phyloP scores from a whole-genome alignment of 2,329 filamentous ascomycete species.

The Ophiocordyceps robertsii region DNA sequence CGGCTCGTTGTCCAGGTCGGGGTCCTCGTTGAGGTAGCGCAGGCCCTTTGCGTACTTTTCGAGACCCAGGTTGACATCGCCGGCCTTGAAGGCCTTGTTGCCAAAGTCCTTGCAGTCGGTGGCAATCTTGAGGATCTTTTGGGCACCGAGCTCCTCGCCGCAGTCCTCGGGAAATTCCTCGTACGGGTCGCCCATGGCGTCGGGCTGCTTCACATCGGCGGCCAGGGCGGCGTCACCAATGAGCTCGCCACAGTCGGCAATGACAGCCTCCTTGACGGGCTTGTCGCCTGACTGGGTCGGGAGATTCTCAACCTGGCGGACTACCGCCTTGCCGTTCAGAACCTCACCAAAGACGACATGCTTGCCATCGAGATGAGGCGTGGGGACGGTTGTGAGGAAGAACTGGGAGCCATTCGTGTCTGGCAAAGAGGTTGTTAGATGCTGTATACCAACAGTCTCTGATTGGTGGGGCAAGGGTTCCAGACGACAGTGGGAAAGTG shows the following conservation, averaged over 20 bases:
- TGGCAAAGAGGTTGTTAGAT: constrained; percentile 14
- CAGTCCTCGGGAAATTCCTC: constrained; percentile 94
- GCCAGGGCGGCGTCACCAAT: constrained; percentile 54
- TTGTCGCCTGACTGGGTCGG: constrained; percentile 65
- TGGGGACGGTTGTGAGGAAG: constrained; percentile 93
- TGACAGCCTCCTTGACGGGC: constrained; percentile 57
- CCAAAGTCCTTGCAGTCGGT: constrained; percentile 80
- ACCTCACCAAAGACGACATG: constrained; percentile 97
- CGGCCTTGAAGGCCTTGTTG: constrained; percentile 80
- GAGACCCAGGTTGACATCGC: constrained; percentile 56
- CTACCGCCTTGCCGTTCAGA: constrained; percentile 78
- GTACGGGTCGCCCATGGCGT: constrained; percentile 78
- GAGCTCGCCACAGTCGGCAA: constrained; percentile 78
- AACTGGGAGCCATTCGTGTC: constrained; percentile 96
- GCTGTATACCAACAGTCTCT: not conserved
- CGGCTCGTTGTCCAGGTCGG: constrained; percentile 58
- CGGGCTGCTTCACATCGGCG: constrained; percentile 55
- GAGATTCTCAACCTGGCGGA: constrained; percentile 82
- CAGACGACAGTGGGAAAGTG: not conserved
- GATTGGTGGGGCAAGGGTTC: not conserved
- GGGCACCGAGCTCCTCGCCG: constrained; percentile 45
- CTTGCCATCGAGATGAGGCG: constrained; percentile 88
- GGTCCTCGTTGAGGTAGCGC: constrained; percentile 78
- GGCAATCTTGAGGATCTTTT: constrained; percentile 64
- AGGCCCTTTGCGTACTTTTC: constrained; percentile 92